Evolutionary conservation across 148 eudicot genomes (phyloP).

Genomic region (Vaccinium darrowii): DNA sequence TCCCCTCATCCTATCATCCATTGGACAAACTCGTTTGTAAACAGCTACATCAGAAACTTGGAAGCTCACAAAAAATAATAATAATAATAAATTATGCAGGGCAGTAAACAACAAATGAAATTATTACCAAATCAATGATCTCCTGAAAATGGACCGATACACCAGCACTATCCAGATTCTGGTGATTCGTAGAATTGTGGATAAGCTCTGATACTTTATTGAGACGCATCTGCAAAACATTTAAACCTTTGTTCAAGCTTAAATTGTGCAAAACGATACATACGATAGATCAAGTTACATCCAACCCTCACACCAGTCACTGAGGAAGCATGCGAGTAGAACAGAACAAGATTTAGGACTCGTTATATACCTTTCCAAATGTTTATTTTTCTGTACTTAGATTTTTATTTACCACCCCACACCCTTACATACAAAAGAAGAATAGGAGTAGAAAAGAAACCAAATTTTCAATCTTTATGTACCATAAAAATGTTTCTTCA

Average conservation of each 20-base stretch:
- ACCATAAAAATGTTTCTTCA: neutral
- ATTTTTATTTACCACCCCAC: neutral
- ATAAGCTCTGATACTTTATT: slow-evolving; percentile 98
- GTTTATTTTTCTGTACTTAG: neutral
- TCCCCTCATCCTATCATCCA: slow-evolving; percentile 66
- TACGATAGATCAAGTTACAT: neutral
- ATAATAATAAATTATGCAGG: neutral
- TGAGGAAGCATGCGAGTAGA: neutral
- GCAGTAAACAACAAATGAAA: neutral
- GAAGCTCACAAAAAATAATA: neutral
- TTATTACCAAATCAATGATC: slow-evolving; percentile 74
- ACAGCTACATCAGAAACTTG: neutral
- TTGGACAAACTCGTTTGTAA: neutral
- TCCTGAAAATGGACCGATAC: slow-evolving; percentile 98
- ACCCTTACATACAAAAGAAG: neutral
- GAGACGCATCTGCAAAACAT: slow-evolving; percentile 76
- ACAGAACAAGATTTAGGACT: too few species aligned
- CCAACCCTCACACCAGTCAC: too few species aligned
- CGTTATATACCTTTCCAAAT: neutral
- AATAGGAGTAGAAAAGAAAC: neutral
- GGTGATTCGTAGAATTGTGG: slow-evolving; percentile 92
- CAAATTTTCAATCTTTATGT: neutral
- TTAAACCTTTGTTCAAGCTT: neutral
- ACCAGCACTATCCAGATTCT: slow-evolving; percentile 86
- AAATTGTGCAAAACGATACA: neutral